Evolutionary conservation across 352 stramenopile genomes (phyloP).

Genomic region (Pythium sukuiense): DNA sequence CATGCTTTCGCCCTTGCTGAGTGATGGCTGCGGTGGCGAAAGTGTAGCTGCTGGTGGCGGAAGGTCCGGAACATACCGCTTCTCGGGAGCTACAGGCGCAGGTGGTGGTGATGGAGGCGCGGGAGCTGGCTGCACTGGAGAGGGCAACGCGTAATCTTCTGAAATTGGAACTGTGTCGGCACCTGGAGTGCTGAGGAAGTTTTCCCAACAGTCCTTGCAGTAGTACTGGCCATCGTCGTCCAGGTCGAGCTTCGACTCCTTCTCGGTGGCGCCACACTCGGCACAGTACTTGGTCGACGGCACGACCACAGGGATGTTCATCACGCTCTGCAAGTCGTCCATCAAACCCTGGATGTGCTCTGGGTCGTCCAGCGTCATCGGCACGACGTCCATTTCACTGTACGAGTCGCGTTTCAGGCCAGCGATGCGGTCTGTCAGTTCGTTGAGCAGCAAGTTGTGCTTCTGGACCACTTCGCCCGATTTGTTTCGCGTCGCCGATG

Average conservation of each 20-base stretch:
- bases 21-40: constrained; percentile 25
- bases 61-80: constrained; percentile 13
- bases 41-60: constrained; percentile 24
- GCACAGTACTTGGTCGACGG: constrained; percentile 76
- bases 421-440: constrained; percentile 69
- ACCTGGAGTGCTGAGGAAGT: constrained; percentile 65
- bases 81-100: constrained; percentile 9
- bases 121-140: constrained; percentile 9
- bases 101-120: constrained; percentile 23
- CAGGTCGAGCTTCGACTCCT: constrained; percentile 72
- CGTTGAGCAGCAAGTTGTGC: constrained; percentile 83
- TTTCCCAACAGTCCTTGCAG: constrained; percentile 88
- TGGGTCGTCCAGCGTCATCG: constrained; percentile 57
- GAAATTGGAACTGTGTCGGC: constrained; percentile 15
- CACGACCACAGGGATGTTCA: constrained; percentile 81
- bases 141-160: not conserved
- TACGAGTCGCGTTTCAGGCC: constrained; percentile 79
- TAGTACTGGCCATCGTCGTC: constrained; percentile 86
- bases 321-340: constrained; percentile 73
- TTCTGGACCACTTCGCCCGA: constrained; percentile 71
- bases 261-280: constrained; percentile 75
- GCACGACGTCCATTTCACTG: constrained; percentile 65
- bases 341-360: constrained; percentile 67
- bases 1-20: constrained; percentile 30
- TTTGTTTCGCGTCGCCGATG: constrained; percentile 70